Percentiles rank a stretch among this genome's conserved stretches.
Evolutionary conservation across 352 stramenopile genomes (phyloP).

Genomic region (Phytophthora pini): DNA sequence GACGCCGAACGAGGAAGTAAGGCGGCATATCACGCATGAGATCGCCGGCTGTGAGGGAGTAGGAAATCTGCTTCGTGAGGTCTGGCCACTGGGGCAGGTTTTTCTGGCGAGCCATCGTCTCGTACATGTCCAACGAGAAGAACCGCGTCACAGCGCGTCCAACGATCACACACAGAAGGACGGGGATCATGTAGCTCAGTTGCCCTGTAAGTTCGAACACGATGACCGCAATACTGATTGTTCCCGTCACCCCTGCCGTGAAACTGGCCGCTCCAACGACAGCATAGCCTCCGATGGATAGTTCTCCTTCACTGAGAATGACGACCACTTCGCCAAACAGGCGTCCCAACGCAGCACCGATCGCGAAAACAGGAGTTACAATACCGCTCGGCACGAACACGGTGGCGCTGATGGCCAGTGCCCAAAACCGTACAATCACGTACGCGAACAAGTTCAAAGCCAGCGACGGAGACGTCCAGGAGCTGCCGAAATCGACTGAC

Average conservation of each 20-base stretch:
- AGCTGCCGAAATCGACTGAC: slow-evolving; percentile 50
- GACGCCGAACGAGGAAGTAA: slow-evolving; percentile 54
- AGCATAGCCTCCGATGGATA: slow-evolving; percentile 75
- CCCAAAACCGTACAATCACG: slow-evolving; percentile 78
- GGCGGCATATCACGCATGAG: slow-evolving; percentile 67
- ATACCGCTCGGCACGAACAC: slow-evolving; percentile 91
- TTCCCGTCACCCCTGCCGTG: slow-evolving; percentile 80
- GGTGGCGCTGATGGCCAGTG: slow-evolving; percentile 76
- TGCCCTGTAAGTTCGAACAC: slow-evolving; percentile 90
- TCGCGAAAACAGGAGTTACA: slow-evolving; percentile 92
- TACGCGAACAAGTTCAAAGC: slow-evolving; percentile 74
- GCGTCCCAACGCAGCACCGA: slow-evolving; percentile 87
- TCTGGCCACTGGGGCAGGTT: slow-evolving; percentile 84
- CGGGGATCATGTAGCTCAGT: slow-evolving; percentile 90
- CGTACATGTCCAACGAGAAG: slow-evolving; percentile 87
- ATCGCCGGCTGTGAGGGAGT: slow-evolving; percentile 69
- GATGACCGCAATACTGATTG: slow-evolving; percentile 83
- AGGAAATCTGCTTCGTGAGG: slow-evolving; percentile 80
- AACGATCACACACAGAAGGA: slow-evolving; percentile 83
- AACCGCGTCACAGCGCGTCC: slow-evolving; percentile 67
- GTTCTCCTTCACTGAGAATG: slow-evolving; percentile 52
- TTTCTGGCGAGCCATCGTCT: slow-evolving; percentile 83
- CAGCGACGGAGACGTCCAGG: slow-evolving; percentile 71
- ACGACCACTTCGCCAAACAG: slow-evolving; percentile 90
- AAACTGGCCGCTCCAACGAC: slow-evolving; percentile 85